Base-by-base conservation (phyloP, 2,329 filamentous ascomycete species). In the Penicillium sp. region DNA sequence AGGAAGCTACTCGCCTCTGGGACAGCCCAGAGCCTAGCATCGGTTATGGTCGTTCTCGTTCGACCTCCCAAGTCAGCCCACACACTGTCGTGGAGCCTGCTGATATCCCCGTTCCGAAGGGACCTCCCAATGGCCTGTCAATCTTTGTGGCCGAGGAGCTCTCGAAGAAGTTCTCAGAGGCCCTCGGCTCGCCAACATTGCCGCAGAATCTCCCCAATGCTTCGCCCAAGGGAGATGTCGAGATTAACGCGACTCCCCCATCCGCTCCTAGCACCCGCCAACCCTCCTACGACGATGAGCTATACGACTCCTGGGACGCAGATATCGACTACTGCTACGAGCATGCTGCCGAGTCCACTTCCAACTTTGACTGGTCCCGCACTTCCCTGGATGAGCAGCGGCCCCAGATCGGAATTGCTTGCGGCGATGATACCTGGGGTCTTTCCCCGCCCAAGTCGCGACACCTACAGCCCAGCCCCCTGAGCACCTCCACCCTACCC, bases 251-350 rank as follows among this genome's bases (percentile, higher is more conserved):
- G 42, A 60, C 48, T 34, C 46, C 44, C 20, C 61, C 52, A 39
- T 40, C 56, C 32, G 29, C 56, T 54, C 30, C 59, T 54, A 21
- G 50, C 56, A 47, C 55, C 23, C 49, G 53, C 46, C 46, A 60
- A 40, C 49, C 53, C 45, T 47, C 58, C 47, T 53, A 54, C 55
- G 60, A 64, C 34, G 68, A 68, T 24, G 66, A 67, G 26, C 58
- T 70, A 29, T 68, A 68, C 49, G 69, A 70, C 39, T 80, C 78
- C 1, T 86, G 83, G 83, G 83, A 86, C 60, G 82, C 83, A 32
- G 82, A 84, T 53, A 81, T 86, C 49, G 83, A 85, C 57, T 85
- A 81, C 60, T 84, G 81, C 60, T 85, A 85, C 58, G 80, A 84
- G 54, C 79, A 84, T 62, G 81, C 80, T 21, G 78, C 82, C 5